Evolutionary conservation across 2,329 filamentous ascomycete species (phyloP).

Genomic region (Myriosclerotinia duriaeana): DNA sequence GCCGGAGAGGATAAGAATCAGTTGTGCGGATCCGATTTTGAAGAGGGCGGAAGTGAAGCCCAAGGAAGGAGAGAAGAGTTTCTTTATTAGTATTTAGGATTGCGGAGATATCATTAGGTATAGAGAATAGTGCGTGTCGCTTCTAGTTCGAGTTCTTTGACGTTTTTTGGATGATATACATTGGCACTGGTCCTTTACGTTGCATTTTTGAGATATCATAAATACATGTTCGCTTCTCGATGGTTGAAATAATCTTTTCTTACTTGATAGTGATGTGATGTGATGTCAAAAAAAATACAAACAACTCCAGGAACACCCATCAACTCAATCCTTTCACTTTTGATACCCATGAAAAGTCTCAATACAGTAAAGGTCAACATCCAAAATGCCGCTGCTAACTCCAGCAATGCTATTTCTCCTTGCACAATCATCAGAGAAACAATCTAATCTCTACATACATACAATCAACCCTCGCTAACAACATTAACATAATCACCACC

Average conservation of each 20-base stretch:
- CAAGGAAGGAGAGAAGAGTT: slow-evolving; percentile 78
- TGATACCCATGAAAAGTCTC: no score
- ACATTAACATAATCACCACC: neutral
- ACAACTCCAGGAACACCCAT: no score
- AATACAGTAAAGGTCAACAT: no score
- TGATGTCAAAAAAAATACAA: no score
- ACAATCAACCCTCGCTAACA: neutral
- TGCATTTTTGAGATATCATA: neutral
- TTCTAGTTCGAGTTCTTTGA: neutral
- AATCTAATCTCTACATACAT: neutral
- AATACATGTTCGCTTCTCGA: neutral
- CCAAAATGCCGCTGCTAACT: neutral
- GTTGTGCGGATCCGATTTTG: slow-evolving; percentile 80
- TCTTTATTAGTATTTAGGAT: slow-evolving; percentile 57
- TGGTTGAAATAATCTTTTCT: neutral
- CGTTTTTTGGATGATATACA: neutral
- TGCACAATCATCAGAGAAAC: neutral
- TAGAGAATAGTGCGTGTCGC: neutral
- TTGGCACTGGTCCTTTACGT: neutral
- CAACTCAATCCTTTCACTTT: no score
- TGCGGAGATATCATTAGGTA: neutral
- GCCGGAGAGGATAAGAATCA: slow-evolving; percentile 75
- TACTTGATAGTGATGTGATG: neutral
- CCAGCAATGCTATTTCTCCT: neutral
- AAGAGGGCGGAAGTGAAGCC: slow-evolving; percentile 68